Percentiles rank a stretch among this genome's conserved stretches.
Evolutionary conservation across 306 rosid genomes (phyloP).

Genomic region (Sicyos baderoa): DNA sequence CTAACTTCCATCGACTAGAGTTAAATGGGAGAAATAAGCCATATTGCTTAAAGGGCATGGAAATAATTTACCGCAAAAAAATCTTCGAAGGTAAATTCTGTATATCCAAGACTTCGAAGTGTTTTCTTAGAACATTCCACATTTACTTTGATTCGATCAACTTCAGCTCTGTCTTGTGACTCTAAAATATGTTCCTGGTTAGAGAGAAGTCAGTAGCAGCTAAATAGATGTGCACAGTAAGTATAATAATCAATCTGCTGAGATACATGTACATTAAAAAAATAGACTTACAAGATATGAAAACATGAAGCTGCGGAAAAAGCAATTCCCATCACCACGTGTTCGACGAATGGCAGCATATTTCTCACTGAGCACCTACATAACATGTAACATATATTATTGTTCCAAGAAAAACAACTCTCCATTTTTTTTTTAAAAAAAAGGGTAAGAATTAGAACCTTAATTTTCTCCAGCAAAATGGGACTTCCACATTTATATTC

Average conservation of each 20-base stretch:
- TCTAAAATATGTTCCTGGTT: conserved; percentile 77
- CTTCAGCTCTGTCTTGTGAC: conserved; percentile 61
- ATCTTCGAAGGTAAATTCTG: conserved; percentile 89
- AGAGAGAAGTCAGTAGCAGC: conserved; percentile 22
- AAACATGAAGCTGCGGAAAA: conserved; percentile 91
- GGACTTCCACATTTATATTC: conserved; percentile 85
- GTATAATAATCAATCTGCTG: conserved; percentile 19
- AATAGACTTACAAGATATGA: conserved; percentile 69
- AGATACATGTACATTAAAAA: not conserved
- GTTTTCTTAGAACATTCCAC: conserved; percentile 74
- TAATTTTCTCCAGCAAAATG: conserved; percentile 87
- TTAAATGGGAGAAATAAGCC: conserved; percentile 4
- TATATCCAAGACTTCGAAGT: conserved; percentile 80
- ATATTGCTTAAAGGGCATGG: not conserved
- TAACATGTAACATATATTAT: conserved; percentile 5
- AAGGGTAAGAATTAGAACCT: conserved; percentile 39
- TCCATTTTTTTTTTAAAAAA: conserved; percentile 6
- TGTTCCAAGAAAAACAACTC: conserved; percentile 6
- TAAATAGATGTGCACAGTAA: conserved; percentile 12
- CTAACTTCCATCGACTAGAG: not conserved
- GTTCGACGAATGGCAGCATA: conserved; percentile 86
- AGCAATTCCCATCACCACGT: conserved; percentile 96
- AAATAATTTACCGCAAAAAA: conserved; percentile 66
- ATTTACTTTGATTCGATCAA: conserved; percentile 64
- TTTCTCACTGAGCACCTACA: conserved; percentile 69